phyloP scores from a whole-genome alignment of 306 rosid species.

The Coriaria nepalensis region DNA sequence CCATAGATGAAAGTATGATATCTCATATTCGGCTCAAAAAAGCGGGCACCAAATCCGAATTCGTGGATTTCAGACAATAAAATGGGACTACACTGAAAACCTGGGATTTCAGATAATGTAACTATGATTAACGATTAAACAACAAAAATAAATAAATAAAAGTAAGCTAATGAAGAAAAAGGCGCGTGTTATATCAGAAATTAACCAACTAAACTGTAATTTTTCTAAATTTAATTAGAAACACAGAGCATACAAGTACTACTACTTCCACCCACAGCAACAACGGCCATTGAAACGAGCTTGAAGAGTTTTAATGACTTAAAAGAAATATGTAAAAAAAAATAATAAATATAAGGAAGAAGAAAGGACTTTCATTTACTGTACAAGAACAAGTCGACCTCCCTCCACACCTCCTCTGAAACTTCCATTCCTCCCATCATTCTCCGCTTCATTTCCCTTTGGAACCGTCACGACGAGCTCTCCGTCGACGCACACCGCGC shows the following conservation, averaged over 20 bases:
- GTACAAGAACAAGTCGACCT: slow-evolving; percentile 90
- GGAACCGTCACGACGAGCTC: slow-evolving; percentile 95
- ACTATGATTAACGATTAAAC: too few relatives aligned
- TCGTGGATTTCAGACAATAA: too few relatives aligned
- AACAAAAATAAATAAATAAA: too few relatives aligned
- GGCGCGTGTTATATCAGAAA: too few relatives aligned
- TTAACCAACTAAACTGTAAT: too few relatives aligned
- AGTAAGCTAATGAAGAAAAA: too few relatives aligned
- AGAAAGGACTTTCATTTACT: slow-evolving; percentile 20
- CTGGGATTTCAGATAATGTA: too few relatives aligned
- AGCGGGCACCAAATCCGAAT: too few relatives aligned
- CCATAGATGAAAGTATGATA: too few relatives aligned
- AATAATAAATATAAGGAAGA: not conserved
- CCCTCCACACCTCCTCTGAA: slow-evolving; percentile 47
- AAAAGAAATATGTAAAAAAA: slow-evolving; percentile 11
- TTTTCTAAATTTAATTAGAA: too few relatives aligned
- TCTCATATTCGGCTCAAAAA: too few relatives aligned
- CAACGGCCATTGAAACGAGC: slow-evolving; percentile 27
- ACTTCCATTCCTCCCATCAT: slow-evolving; percentile 27
- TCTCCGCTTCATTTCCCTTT: slow-evolving; percentile 32
- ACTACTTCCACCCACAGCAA: slow-evolving; percentile 9
- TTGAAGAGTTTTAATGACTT: slow-evolving; percentile 15
- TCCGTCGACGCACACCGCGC: slow-evolving; percentile 68
- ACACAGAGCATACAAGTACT: not conserved
- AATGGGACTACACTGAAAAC: too few relatives aligned